These are phyloP conservation scores for Coniochaeta pulveracea DNA, from an alignment of 2,329 filamentous ascomycete species.

Conservation along the genomic window DNA sequence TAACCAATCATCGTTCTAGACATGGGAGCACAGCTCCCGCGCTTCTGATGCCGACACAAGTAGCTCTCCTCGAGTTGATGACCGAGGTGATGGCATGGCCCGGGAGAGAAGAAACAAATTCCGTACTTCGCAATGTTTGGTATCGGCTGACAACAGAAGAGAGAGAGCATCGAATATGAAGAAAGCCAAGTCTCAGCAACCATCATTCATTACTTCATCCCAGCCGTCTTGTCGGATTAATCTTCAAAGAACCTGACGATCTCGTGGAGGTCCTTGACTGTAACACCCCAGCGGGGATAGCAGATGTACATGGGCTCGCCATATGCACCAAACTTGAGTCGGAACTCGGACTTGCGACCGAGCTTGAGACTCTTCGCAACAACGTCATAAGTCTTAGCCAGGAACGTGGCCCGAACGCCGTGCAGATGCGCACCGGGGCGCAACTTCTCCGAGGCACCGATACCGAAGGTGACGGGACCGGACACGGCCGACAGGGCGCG, in stretches of 20 bases:
- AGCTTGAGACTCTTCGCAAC: constrained; percentile 73
- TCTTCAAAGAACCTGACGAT: constrained; percentile 86
- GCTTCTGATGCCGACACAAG: too few species aligned
- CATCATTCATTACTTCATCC: too few species aligned
- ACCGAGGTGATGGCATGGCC: too few species aligned
- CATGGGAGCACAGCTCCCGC: too few species aligned
- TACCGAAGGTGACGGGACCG: constrained; percentile 70
- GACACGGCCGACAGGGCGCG: constrained; percentile 46
- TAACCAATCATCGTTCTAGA: too few species aligned
- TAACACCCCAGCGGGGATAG: constrained; percentile 78
- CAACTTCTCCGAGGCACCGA: constrained; percentile 64
- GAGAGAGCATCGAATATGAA: too few species aligned
- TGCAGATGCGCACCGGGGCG: constrained; percentile 72
- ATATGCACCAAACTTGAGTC: constrained; percentile 77
- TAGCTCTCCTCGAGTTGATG: too few species aligned
- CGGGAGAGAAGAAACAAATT: too few species aligned
- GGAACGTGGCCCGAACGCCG: constrained; percentile 68
- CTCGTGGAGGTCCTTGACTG: constrained; percentile 71
- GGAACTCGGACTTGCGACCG: constrained; percentile 77
- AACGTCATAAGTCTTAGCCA: constrained; percentile 73
- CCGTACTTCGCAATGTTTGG: too few species aligned
- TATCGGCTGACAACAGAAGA: too few species aligned
- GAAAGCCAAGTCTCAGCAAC: too few species aligned
- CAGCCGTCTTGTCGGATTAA: too few species aligned
- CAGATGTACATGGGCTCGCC: constrained; percentile 84